phyloP scores from a whole-genome alignment of 176 grass and related monocot species.

The Ampelocalamus luodianensis region DNA sequence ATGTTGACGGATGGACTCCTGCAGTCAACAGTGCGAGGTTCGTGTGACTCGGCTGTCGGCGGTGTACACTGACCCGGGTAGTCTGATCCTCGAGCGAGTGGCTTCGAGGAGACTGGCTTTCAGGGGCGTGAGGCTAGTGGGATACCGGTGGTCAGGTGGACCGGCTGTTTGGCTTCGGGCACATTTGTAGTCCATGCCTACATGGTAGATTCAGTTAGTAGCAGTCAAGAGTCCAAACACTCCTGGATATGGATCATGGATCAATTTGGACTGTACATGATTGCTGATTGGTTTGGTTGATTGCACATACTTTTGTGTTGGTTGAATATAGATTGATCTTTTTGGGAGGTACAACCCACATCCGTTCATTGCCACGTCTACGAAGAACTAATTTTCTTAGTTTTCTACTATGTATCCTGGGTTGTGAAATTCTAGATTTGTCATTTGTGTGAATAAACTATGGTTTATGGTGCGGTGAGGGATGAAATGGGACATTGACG shows the following conservation, averaged over 20 bases:
- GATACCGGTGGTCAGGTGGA: neutral
- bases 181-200: neutral
- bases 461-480: neutral
- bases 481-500: neutral
- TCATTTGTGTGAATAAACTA: neutral
- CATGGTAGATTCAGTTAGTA: neutral
- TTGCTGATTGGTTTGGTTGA: neutral
- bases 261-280: neutral
- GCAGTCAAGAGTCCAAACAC: neutral
- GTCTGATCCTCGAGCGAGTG: neutral
- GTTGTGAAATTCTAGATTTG: neutral
- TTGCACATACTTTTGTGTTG: neutral
- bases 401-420: neutral
- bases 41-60: neutral
- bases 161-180: neutral
- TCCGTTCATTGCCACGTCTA: neutral
- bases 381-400: neutral
- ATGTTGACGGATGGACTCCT: neutral
- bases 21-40: neutral
- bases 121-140: neutral
- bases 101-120: neutral
- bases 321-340: neutral
- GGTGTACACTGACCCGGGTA: neutral
- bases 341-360: neutral
- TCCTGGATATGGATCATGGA: neutral